These are phyloP conservation scores for Rheum nobile DNA, from an alignment of 148 eudicot species.

Conservation along the genomic window DNA sequence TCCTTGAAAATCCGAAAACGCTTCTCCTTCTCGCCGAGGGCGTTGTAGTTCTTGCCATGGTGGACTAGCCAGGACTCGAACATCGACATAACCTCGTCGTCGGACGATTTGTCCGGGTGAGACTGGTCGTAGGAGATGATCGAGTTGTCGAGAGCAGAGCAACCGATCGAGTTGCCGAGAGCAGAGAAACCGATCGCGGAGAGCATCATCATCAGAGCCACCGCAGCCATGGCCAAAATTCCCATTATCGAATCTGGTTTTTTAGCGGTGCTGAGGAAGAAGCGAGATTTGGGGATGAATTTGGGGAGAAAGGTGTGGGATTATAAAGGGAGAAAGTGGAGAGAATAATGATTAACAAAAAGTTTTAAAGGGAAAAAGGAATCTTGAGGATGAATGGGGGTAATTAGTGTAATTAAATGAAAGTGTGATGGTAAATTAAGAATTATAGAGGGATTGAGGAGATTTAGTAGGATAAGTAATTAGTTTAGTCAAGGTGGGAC, in stretches of 20 bases:
- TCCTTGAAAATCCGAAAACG: constrained; percentile 55
- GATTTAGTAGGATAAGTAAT: background rate
- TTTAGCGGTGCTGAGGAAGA: constrained; percentile 9
- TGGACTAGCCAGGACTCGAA: constrained; percentile 65
- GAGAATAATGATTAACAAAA: background rate
- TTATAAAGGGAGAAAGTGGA: background rate
- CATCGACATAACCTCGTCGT: constrained; percentile 34
- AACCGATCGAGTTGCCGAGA: constrained; percentile 2
- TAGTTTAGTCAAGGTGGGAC: background rate
- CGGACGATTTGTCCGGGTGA: constrained; percentile 17
- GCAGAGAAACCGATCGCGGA: background rate
- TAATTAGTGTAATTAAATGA: background rate
- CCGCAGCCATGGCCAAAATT: constrained; percentile 8
- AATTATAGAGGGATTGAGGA: background rate
- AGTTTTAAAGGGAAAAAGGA: background rate
- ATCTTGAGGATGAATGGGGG: background rate
- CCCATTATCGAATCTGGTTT: background rate
- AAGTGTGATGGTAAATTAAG: background rate
- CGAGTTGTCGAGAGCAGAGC: constrained; percentile 12
- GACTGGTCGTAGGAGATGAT: constrained; percentile 23
- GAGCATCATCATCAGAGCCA: background rate
- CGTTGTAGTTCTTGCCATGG: constrained; percentile 58
- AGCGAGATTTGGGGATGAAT: background rate
- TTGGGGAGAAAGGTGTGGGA: background rate
- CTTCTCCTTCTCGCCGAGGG: constrained; percentile 43